Evolutionary conservation across 805 yeast species (phyloP), one percentile per base, ranked within the genome.

Genomic region (Yarrowia sp.): DNA sequence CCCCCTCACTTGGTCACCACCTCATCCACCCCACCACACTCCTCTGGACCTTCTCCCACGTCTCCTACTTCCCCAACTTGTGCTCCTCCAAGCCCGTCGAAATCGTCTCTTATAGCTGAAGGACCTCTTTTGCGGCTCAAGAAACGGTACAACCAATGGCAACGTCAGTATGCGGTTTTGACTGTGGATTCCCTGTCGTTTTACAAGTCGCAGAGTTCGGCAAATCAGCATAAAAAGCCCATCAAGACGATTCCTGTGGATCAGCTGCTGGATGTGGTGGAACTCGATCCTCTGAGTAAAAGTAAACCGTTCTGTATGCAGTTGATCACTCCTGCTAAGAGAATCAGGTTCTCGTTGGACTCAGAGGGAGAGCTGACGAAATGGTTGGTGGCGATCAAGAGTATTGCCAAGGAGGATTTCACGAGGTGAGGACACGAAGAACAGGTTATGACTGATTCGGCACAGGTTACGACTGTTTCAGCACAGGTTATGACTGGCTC

Each of bases 101-200:
- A 7, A 5, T 22, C 40, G 22, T n/a, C 22, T 2, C 38, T 56
- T 7, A 56, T 85, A 15, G 82, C 80, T 43, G 74, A 79, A 68
- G 87, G 88, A 0, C 74, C 78, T 58, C 71, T 84, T 14, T 72
- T 78, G 46, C 74, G 84, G 12, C 77, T 83, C 32, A 78, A 78
- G 68, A 81, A 80, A 64, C 74, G 82, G 12, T 81, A 80, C 72
- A 82, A 80, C 72, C 86, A 84, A 71, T 85, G 87, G 87, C 80
- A 78, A 65, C 74, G 75, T 68, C 79, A 80, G 71, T 82, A 80
- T 72, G 76, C 83, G 14, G 78, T 82, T 2, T 73, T 85, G 22
- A 84, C 86, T 15, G 81, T 79, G 71, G 76, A 75, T 36, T 74
- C 77, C 35, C 68, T 85, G 41, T 74, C 78, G 64, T 79, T 84